Conservation (phyloP, 441 rosid genomes). For the Syzygium malaccense region DNA sequence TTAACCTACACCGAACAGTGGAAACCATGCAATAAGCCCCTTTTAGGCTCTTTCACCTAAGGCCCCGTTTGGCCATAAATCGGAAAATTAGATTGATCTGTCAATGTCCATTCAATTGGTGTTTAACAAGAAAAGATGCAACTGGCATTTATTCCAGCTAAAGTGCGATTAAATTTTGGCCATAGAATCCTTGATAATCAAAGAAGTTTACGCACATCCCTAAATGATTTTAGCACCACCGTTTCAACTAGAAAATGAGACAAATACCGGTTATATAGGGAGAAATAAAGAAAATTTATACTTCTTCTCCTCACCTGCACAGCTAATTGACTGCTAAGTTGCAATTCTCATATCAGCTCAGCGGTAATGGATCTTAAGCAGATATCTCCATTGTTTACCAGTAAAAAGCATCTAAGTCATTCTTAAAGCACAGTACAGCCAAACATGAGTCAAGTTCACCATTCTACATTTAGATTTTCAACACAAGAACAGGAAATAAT, state of each 20-base stretch:
- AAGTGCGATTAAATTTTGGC: neutral
- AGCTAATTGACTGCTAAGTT: neutral
- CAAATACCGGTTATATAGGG: neutral
- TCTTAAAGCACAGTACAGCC: neutral
- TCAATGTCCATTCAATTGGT: neutral
- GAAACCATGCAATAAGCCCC: neutral
- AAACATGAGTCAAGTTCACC: neutral
- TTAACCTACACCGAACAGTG: neutral
- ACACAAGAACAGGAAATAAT: neutral
- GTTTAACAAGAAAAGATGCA: neutral
- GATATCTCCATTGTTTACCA: neutral
- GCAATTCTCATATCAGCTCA: neutral
- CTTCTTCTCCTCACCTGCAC: neutral
- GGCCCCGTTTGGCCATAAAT: neutral
- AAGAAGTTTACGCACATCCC: neutral
- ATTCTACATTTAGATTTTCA: neutral
- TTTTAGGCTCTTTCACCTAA: neutral
- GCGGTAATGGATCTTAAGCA: neutral
- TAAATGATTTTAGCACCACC: neutral
- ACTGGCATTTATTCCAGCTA: neutral
- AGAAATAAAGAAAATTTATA: neutral
- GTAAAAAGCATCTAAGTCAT: neutral
- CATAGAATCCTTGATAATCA: neutral
- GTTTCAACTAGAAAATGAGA: neutral
- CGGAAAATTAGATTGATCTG: neutral